Base-by-base conservation (phyloP, 73 alveolate species). In the Durusdinium trenchii region DNA sequence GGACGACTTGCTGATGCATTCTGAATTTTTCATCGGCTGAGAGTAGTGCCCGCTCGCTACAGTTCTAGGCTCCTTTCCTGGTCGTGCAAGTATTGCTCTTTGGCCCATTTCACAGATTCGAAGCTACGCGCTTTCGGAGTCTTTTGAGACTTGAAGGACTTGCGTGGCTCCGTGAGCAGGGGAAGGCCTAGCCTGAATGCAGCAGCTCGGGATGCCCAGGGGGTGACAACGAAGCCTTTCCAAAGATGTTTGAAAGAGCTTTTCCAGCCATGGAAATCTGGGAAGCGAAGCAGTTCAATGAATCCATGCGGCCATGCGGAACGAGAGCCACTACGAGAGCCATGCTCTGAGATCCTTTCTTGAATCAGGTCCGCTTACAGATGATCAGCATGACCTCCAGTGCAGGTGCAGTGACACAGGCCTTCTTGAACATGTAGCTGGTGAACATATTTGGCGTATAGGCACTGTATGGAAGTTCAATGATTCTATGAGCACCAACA, bases 351-450 rank as follows among this genome's bases (percentile, higher is more conserved):
- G 54, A 26, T 32, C 40, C 71, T n/a, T n/a, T 67, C n/a, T 69
- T 26, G 36, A 20, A 32, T 28, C 38, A 89, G 98, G 98, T 91
- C 67, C 98, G 98, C 46, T 43, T 91, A 75, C 98, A 91, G 89
- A 91, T 91, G 98, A 69, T 48, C 51, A 89, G 98, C 45, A 64
- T 91, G 98, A 91, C 57, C 10, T 14, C 43, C 76, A 76, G 76
- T 76, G 71, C 86, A 46, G 91, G 94, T 10, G 98, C 98, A 35
- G 98, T 91, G 60, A 91, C 98, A 20, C 98, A 91, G 98, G 98
- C 78, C 35, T 45, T 6, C 64, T n/a, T n/a, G n/a, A n/a, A n/a
- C n/a, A n/a, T n/a, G n/a, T n/a, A n/a, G n/a, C n/a, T n/a, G n/a
- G n/a, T n/a, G n/a, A n/a, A n/a, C n/a, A n/a, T n/a, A n/a, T n/a